Evolutionary conservation across 306 rosid species (phyloP), one percentile per base, ranked within the genome.

Genomic region (Glycine soja): DNA sequence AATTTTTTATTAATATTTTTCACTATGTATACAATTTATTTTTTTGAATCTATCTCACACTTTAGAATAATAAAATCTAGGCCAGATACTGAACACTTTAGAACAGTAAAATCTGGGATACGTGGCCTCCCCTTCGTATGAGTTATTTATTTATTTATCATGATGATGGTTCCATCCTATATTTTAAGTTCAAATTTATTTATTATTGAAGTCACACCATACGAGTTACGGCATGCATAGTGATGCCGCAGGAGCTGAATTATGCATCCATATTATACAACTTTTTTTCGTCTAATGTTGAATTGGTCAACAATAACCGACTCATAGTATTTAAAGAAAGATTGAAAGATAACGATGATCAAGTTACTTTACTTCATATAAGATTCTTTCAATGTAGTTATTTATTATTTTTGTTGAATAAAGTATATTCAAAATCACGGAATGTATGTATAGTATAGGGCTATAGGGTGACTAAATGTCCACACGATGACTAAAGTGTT

Each of bases 381-480:
- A 3, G n/a, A 0, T 62, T 14, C 5, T 8, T 40, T 64, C 70
- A 36, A 64, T 36, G 2, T 65, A 65, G 72, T 42, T 42, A 67
- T 67, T 67, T 67, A 67, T 67, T 66, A 15, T 7, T 66, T 15
- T 40, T n/a, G 24, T 66, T 66, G 7, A 40, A 66, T 6, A 63
- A 12, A 34, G 45, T 34, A 64, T 14, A 40, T 38, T 65, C 24
- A 14, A 14, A 7, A 65, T 38, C 48, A 38, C 19, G 18, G 36
- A 62, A 38, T 30, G 19, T 0, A 42, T 11, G 10, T 13, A 13
- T 38, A 14, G 30, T 3, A 65, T n/a, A n/a, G n/a, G n/a, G n/a
- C n/a, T 3, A 65, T n/a, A 36, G 16, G 68, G 5, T 36, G 47
- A 64, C 24, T 64, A 36, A 36, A 38, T 8, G 65, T 63, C 47